Percentiles rank a stretch among this genome's conserved stretches.
These are phyloP conservation scores for Deinandra increscens DNA, from an alignment of 129 eudicot species.

Conservation along the genomic window DNA sequence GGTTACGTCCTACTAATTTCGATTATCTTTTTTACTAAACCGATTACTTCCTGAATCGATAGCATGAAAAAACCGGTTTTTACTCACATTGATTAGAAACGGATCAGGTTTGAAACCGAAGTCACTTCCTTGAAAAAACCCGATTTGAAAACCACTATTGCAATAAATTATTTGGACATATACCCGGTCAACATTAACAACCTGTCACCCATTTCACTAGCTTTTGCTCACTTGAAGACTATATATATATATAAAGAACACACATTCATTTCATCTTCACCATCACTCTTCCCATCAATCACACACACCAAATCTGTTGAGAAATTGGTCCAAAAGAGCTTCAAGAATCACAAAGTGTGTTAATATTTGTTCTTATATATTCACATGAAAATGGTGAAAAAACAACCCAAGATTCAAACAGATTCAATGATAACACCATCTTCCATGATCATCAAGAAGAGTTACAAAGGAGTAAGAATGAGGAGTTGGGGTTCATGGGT, in stretches of 20 bases:
- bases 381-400: slow-evolving; percentile 27
- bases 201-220: slow-evolving; percentile 37
- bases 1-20: too few species aligned
- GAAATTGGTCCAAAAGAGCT: background rate
- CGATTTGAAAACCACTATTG: background rate
- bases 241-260: slow-evolving; percentile 25
- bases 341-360: background rate
- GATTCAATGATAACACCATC: slow-evolving; percentile 21
- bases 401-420: slow-evolving; percentile 16
- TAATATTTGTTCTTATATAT: background rate
- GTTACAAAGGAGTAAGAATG: slow-evolving; percentile 92
- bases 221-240: slow-evolving; percentile 33
- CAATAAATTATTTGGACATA: background rate
- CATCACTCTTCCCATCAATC: slow-evolving; percentile 5
- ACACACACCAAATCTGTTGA: background rate
- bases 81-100: too few species aligned
- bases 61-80: too few species aligned
- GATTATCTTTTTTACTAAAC: too few species aligned
- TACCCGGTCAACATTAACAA: slow-evolving; percentile 16
- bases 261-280: slow-evolving; percentile 30
- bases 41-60: too few species aligned
- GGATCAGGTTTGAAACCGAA: too few species aligned
- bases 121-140: too few species aligned
- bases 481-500: slow-evolving; percentile 99
- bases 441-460: slow-evolving; percentile 47